Conservation (phyloP, 2,329 filamentous ascomycete genomes). For the Bisporella sp. region DNA sequence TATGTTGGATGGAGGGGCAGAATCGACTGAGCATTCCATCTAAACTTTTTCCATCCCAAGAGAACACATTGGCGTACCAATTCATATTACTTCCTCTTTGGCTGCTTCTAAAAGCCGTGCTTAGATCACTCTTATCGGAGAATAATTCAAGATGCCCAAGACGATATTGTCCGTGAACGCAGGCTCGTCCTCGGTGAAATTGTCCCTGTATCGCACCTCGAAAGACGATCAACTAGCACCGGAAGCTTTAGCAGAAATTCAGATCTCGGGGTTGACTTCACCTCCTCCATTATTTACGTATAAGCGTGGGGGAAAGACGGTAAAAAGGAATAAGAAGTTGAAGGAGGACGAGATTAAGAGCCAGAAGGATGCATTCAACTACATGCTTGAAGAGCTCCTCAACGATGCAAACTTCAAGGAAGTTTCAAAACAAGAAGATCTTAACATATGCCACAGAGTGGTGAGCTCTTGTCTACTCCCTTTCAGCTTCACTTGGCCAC, state of each 20-base stretch:
- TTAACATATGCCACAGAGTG: slow-evolving; percentile 75
- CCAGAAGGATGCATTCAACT: slow-evolving; percentile 69
- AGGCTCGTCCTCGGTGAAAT: slow-evolving; percentile 82
- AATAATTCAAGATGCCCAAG: slow-evolving; percentile 35
- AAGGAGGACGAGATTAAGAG: slow-evolving; percentile 43
- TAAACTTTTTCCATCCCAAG: too few relatives aligned
- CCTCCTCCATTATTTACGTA: slow-evolving; percentile 71
- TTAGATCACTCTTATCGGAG: too few relatives aligned
- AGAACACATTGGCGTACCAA: too few relatives aligned
- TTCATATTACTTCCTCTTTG: too few relatives aligned
- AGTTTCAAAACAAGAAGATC: slow-evolving; percentile 56
- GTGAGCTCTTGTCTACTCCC: too few relatives aligned
- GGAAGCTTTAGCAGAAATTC: slow-evolving; percentile 60
- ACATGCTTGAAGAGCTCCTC: slow-evolving; percentile 63
- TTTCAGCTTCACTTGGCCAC: too few relatives aligned
- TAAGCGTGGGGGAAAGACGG: slow-evolving; percentile 41
- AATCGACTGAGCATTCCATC: too few relatives aligned
- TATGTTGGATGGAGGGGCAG: too few relatives aligned
- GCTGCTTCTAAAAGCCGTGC: too few relatives aligned
- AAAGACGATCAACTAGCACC: slow-evolving; percentile 45
- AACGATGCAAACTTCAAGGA: slow-evolving; percentile 57
- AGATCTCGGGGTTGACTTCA: slow-evolving; percentile 71
- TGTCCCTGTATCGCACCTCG: slow-evolving; percentile 66
- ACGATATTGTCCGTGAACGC: slow-evolving; percentile 83
- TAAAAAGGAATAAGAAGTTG: slow-evolving; percentile 53